These are phyloP conservation scores for Lasiosphaeria ovina DNA, from an alignment of 495 filamentous ascomycete genomes.

Conservation along the genomic window DNA sequence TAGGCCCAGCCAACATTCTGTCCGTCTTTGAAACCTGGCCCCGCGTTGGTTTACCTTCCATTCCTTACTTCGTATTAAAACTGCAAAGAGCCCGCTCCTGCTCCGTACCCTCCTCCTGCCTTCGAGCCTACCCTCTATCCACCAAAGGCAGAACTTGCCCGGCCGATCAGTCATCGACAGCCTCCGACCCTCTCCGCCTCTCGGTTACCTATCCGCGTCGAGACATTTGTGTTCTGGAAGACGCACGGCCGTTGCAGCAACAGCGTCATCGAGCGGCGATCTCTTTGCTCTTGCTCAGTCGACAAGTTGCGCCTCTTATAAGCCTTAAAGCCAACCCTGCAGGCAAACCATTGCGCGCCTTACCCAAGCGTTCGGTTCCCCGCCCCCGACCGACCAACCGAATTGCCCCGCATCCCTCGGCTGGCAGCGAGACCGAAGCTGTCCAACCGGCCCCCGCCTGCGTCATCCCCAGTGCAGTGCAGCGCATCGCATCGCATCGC, in stretches of 20 bases:
- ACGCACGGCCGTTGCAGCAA: too few relatives aligned
- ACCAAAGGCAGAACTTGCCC: background rate
- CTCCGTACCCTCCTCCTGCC: background rate
- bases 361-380: background rate
- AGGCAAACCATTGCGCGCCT: background rate
- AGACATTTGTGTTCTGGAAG: too few relatives aligned
- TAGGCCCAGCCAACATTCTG: slow-evolving; percentile 22
- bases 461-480: slow-evolving; percentile 2
- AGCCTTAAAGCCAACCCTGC: too few relatives aligned
- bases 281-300: background rate
- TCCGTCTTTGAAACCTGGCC: slow-evolving; percentile 6
- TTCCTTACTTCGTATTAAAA: background rate
- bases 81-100: slow-evolving; percentile 2
- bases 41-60: slow-evolving; percentile 1
- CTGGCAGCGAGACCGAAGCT: background rate
- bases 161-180: background rate
- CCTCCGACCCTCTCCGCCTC: too few relatives aligned
- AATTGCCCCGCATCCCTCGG: slow-evolving; percentile 12
- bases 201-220: too few relatives aligned
- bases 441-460: slow-evolving; percentile 2
- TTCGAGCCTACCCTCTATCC: background rate
- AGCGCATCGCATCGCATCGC: slow-evolving; percentile 3
- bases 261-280: too few relatives aligned
- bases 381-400: slow-evolving; percentile 2
- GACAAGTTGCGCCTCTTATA: background rate